Evolutionary conservation across 805 yeast species (phyloP).

Genomic region (Candida xiaguanensis): DNA sequence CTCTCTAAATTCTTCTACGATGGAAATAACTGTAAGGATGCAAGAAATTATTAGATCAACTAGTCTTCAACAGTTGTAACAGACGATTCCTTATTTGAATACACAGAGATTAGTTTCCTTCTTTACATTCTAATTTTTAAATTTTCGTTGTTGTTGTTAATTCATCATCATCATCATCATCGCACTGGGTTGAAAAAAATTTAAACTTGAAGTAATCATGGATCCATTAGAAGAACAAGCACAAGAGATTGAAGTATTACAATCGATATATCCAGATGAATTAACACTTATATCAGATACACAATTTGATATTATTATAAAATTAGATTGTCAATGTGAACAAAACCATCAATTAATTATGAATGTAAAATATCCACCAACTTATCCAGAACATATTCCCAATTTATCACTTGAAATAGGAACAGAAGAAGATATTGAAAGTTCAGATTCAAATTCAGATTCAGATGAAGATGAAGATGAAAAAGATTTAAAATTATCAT

Average conservation of each 20-base stretch:
- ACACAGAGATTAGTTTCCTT: no score
- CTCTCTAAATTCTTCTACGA: no score
- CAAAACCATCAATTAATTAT: slow-evolving; percentile 54
- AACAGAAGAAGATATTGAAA: slow-evolving; percentile 23
- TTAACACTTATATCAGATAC: slow-evolving; percentile 35
- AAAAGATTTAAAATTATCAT: slow-evolving; percentile 41
- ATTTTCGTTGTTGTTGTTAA: no score
- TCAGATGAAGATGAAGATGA: slow-evolving; percentile 40
- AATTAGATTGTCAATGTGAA: slow-evolving; percentile 64
- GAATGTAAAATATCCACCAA: slow-evolving; percentile 66
- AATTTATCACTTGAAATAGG: slow-evolving; percentile 38
- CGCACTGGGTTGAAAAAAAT: no score
- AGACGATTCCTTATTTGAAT: no score
- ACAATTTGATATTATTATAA: slow-evolving; percentile 51
- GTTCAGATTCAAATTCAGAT: no score
- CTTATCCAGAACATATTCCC: slow-evolving; percentile 81
- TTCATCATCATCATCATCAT: no score
- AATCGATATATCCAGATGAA: slow-evolving; percentile 94
- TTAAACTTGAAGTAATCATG: no score
- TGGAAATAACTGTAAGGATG: no score
- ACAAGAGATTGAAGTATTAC: slow-evolving; percentile 86
- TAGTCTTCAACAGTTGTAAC: no score
- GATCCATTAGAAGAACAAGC: slow-evolving; percentile 77
- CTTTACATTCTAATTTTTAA: no score
- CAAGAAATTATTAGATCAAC: no score